phyloP scores from a whole-genome alignment of 371 early-diverging fungal species.

The Catenaria anguillulae region DNA sequence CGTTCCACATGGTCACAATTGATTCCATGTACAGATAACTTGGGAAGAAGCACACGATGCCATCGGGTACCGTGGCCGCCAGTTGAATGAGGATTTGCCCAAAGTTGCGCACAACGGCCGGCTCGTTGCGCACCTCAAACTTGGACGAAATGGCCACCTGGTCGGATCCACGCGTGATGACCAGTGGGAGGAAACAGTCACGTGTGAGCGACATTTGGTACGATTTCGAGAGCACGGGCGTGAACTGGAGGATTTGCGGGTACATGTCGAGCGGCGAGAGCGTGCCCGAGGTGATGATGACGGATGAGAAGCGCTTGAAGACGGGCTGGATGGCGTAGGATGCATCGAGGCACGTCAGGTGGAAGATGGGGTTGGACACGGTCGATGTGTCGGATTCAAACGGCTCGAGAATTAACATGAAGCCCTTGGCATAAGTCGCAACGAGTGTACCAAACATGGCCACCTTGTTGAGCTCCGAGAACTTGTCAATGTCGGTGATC shows the following conservation, averaged over 20 bases:
- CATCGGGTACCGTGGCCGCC: constrained; percentile 93
- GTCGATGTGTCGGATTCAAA: constrained; percentile 84
- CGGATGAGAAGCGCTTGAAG: constrained; percentile 88
- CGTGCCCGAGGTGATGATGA: constrained; percentile 98
- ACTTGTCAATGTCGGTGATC: constrained; percentile 78
- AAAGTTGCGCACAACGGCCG: constrained; percentile 98
- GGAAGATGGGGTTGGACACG: constrained; percentile 88
- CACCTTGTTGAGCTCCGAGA: constrained; percentile 63
- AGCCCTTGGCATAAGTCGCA: constrained; percentile 91
- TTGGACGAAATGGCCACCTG: constrained; percentile 92
- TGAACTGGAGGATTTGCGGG: constrained; percentile 91
- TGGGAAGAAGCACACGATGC: constrained; percentile 98
- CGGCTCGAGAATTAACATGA: constrained; percentile 95
- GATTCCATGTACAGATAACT: constrained; percentile 98
- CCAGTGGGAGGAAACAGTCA: constrained; percentile 90
- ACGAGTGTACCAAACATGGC: constrained; percentile 93
- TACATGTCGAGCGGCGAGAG: constrained; percentile 98
- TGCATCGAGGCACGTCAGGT: constrained; percentile 94
- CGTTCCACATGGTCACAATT: constrained; percentile 97
- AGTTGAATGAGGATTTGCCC: constrained; percentile 94
- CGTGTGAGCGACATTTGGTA: constrained; percentile 88
- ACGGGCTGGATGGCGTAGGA: constrained; percentile 94
- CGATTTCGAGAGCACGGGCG: constrained; percentile 66
- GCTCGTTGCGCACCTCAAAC: constrained; percentile 96
- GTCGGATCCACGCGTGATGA: constrained; percentile 94